Conservation (phyloP, 208 protist genomes). For the Trypanosoma theileri region DNA sequence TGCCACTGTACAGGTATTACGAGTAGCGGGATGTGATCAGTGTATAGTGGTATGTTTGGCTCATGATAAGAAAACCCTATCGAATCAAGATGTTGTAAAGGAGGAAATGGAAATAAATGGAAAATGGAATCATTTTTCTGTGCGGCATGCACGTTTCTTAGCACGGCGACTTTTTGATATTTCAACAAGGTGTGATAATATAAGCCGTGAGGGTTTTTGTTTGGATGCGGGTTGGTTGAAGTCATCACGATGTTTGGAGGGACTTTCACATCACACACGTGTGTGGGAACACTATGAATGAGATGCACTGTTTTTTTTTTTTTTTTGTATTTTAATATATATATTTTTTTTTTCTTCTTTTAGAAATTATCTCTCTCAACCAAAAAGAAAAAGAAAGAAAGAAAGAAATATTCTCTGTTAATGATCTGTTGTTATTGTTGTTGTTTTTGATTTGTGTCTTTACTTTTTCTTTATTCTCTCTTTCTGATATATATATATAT, state of each 20-base stretch:
- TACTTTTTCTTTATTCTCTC: not conserved
- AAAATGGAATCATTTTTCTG: constrained; percentile 10
- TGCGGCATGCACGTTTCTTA: constrained; percentile 8
- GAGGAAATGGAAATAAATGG: too few relatives aligned
- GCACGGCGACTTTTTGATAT: constrained; percentile 3
- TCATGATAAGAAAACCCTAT: not conserved
- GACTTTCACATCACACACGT: constrained; percentile 20
- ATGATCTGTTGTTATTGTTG: not conserved
- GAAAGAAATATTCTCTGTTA: not conserved
- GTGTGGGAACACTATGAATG: constrained; percentile 45
- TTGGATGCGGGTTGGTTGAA: constrained; percentile 34
- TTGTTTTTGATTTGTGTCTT: not conserved
- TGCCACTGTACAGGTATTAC: constrained; percentile 65
- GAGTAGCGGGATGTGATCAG: constrained; percentile 61
- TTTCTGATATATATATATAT: too few relatives aligned
- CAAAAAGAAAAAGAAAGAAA: not conserved
- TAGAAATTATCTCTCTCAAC: too few relatives aligned
- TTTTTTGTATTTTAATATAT: not conserved
- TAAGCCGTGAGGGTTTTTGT: constrained; percentile 11
- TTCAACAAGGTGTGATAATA: not conserved
- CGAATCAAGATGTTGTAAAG: too few relatives aligned
- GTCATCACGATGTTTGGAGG: constrained; percentile 17
- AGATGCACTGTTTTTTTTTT: not conserved
- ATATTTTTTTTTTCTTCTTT: not conserved
- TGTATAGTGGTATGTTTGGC: constrained; percentile 54